Conservation (phyloP, 495 filamentous ascomycete species). For the Pseudoneurospora amorphoporcata region DNA sequence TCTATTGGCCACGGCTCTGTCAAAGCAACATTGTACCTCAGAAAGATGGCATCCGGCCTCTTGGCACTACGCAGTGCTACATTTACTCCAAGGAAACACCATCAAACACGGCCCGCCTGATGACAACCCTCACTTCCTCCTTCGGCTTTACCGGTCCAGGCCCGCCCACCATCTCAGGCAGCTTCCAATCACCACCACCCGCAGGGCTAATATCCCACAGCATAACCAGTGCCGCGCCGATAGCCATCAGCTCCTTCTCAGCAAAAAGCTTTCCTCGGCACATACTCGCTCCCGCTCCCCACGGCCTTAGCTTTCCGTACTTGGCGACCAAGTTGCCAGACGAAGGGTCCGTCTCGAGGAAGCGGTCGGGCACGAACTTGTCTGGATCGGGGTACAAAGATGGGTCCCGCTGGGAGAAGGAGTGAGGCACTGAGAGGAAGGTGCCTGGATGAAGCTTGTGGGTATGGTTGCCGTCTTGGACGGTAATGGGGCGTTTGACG, state of each 20-base stretch:
- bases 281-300: conserved; percentile 6
- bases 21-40: no score
- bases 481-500: neutral
- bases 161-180: neutral
- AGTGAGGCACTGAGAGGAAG: conserved; percentile 1
- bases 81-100: neutral
- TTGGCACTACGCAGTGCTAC: neutral
- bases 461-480: neutral
- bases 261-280: conserved; percentile 13
- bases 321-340: neutral
- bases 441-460: conserved; percentile 3
- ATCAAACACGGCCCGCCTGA: neutral
- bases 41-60: no score
- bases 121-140: conserved; percentile 3
- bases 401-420: conserved; percentile 6
- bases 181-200: neutral
- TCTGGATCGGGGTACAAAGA: conserved; percentile 6
- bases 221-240: conserved; percentile 7
- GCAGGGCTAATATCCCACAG: conserved; percentile 13
- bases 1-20: no score
- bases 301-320: conserved; percentile 10
- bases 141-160: conserved; percentile 1
- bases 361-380: conserved; percentile 12
- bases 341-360: conserved; percentile 6
- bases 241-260: conserved; percentile 11